Evolutionary conservation across 1,139 yeast genomes (phyloP).

Genomic region (Taiozyma onychis): DNA sequence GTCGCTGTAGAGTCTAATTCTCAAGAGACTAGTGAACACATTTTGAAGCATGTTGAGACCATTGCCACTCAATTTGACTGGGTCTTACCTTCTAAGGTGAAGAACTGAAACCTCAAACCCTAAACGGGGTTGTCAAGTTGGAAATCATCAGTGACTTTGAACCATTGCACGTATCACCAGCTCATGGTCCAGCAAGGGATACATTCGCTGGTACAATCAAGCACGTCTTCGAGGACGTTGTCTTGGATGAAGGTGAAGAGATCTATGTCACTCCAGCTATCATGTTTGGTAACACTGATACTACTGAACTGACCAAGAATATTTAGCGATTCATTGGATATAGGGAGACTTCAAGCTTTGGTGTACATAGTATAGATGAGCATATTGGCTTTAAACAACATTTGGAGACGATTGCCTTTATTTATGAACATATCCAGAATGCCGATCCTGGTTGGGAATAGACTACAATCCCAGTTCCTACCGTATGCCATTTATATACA

Average conservation of each 20-base stretch:
- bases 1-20: slow-evolving; percentile 37
- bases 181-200: slow-evolving; percentile 41
- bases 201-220: slow-evolving; percentile 48
- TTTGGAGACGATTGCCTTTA: slow-evolving; percentile 52
- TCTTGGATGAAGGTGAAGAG: slow-evolving; percentile 33
- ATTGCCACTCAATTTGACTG: slow-evolving; percentile 39
- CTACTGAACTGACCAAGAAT: slow-evolving; percentile 70
- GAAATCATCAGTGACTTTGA: slow-evolving; percentile 31
- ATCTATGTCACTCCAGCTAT: slow-evolving; percentile 50
- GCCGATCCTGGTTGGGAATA: slow-evolving; percentile 17
- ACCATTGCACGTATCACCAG: slow-evolving; percentile 53
- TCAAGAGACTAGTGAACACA: slow-evolving; percentile 21
- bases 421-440: slow-evolving; percentile 45
- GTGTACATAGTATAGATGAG: slow-evolving; percentile 57
- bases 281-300: slow-evolving; percentile 82
- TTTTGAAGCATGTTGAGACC: slow-evolving; percentile 28
- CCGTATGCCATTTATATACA: slow-evolving; percentile 26
- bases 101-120: slow-evolving; percentile 28
- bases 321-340: slow-evolving; percentile 55
- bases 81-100: slow-evolving; percentile 37
- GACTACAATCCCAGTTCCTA: slow-evolving; percentile 46
- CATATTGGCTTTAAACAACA: slow-evolving; percentile 46
- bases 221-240: slow-evolving; percentile 36
- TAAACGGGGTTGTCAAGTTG: slow-evolving; percentile 43
- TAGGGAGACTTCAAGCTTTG: slow-evolving; percentile 9